A percentile compares a stretch with the other conserved stretches of the same genome.
These are phyloP conservation scores for Artemisia argyi DNA, from an alignment of 129 eudicot species.

Conservation along the genomic window DNA sequence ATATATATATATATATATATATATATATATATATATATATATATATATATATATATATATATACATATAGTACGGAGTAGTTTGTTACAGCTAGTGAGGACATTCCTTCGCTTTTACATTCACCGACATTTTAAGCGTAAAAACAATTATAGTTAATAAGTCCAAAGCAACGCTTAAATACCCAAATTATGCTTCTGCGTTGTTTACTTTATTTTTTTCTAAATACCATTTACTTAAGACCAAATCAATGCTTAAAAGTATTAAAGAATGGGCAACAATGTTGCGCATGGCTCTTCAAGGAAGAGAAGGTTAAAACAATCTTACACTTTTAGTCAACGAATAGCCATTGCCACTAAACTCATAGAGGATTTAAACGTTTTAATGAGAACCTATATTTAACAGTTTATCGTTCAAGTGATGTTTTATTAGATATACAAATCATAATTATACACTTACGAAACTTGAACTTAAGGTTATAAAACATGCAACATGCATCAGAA, in stretches of 20 bases:
- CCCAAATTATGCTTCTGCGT: slow-evolving; percentile 1
- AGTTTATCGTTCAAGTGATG: too few species aligned
- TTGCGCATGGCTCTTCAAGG: slow-evolving; percentile 24
- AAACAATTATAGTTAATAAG: too few species aligned
- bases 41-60: too few species aligned
- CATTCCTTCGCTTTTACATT: background rate
- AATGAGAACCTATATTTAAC: background rate
- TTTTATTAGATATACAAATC: too few species aligned
- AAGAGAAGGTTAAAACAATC: slow-evolving; percentile 20
- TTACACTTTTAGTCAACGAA: background rate
- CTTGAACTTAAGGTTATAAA: too few species aligned
- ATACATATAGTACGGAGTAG: too few species aligned
- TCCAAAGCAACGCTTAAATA: background rate
- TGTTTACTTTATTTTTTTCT: slow-evolving; percentile 7
- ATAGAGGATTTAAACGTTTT: background rate
- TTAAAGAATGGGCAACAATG: slow-evolving; percentile 17
- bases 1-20: too few species aligned
- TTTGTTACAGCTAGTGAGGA: background rate
- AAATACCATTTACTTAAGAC: slow-evolving; percentile 16
- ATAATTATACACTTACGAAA: too few species aligned
- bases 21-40: too few species aligned
- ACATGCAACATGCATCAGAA: too few species aligned
- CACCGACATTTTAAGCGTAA: background rate
- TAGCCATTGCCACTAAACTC: slow-evolving; percentile 7
- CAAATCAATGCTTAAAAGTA: slow-evolving; percentile 24